Evolutionary conservation across 2,329 filamentous ascomycete species (phyloP).

Genomic region (Colletotrichum tanaceti): DNA sequence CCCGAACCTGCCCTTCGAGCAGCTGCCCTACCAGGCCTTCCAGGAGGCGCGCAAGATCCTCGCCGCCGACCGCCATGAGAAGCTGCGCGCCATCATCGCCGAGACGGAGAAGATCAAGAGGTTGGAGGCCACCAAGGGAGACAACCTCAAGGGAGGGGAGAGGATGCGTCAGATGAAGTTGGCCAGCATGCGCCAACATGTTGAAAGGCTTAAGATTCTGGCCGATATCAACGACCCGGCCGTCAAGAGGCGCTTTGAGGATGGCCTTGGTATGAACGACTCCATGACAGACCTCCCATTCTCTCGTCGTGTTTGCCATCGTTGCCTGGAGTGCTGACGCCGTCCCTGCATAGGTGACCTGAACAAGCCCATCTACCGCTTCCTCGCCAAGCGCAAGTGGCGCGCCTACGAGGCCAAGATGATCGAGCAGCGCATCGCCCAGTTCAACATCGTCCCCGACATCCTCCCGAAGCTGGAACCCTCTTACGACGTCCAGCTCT

Average conservation of each 20-base stretch:
- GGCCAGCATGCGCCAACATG: constrained; percentile 74
- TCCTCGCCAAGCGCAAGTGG: constrained; percentile 90
- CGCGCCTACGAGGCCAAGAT: constrained; percentile 82
- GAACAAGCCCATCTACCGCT: constrained; percentile 95
- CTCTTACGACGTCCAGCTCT: constrained; percentile 81
- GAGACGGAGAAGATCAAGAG: constrained; percentile 76
- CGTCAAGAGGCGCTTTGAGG: constrained; percentile 94
- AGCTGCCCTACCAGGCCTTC: constrained; percentile 96
- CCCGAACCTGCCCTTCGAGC: constrained; percentile 84
- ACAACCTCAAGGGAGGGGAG: constrained; percentile 71
- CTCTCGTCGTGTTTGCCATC: background rate
- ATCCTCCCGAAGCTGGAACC: constrained; percentile 84
- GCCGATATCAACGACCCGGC: constrained; percentile 95
- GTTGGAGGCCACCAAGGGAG: constrained; percentile 69
- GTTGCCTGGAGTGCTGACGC: constrained; percentile 14
- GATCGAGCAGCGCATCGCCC: constrained; percentile 84
- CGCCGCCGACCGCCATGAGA: constrained; percentile 81
- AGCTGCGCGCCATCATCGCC: constrained; percentile 76
- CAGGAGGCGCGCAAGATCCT: constrained; percentile 92
- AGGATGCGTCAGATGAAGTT: constrained; percentile 74
- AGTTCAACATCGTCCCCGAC: constrained; percentile 90
- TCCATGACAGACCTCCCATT: constrained; percentile 3
- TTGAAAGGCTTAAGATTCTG: constrained; percentile 85
- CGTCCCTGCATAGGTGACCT: constrained; percentile 76
- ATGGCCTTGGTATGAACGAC: constrained; percentile 80